A percentile compares a stretch with the other conserved stretches of the same genome.
Conservation (phyloP, 805 yeast species). For the Yueomyces sinensis region DNA sequence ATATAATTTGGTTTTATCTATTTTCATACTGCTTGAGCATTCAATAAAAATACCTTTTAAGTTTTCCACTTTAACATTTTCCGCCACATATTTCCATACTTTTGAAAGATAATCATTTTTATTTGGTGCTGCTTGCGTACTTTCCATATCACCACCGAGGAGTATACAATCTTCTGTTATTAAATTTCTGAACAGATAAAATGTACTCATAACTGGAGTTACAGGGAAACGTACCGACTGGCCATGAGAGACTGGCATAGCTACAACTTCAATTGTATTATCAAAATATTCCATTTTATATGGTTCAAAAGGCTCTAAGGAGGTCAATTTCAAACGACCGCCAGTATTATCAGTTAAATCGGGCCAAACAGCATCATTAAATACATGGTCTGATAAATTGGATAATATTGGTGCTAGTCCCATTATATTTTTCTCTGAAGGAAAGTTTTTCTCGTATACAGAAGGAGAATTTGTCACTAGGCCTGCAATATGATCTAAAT, state of each 20-base stretch:
- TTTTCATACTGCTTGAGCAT: constrained; percentile 48
- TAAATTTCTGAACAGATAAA: constrained; percentile 39
- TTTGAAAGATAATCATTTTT: constrained; percentile 10
- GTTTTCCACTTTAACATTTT: constrained; percentile 26
- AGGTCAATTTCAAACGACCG: constrained; percentile 11
- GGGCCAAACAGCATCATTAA: constrained; percentile 79
- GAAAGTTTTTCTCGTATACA: constrained; percentile 9
- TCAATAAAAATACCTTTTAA: constrained; percentile 57
- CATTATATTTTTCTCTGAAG: constrained; percentile 33
- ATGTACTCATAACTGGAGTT: constrained; percentile 31
- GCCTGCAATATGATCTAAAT: constrained; percentile 66
- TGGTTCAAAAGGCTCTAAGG: constrained; percentile 3
- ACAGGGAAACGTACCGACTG: constrained; percentile 19
- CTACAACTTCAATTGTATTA: constrained; percentile 16
- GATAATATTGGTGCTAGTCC: constrained; percentile 42
- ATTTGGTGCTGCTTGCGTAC: constrained; percentile 28
- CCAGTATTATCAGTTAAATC: constrained; percentile 27
- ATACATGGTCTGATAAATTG: constrained; percentile 40
- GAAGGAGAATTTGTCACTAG: constrained; percentile 60
- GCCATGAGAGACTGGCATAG: constrained; percentile 31
- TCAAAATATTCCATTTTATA: constrained; percentile 11
- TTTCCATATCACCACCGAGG: constrained; percentile 77
- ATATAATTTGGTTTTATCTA: constrained; percentile 38
- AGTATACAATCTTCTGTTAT: constrained; percentile 29
- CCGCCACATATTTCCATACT: constrained; percentile 49